phyloP scores from a whole-genome alignment of 176 grass and related monocot species.

The Aegilops bicornis region DNA sequence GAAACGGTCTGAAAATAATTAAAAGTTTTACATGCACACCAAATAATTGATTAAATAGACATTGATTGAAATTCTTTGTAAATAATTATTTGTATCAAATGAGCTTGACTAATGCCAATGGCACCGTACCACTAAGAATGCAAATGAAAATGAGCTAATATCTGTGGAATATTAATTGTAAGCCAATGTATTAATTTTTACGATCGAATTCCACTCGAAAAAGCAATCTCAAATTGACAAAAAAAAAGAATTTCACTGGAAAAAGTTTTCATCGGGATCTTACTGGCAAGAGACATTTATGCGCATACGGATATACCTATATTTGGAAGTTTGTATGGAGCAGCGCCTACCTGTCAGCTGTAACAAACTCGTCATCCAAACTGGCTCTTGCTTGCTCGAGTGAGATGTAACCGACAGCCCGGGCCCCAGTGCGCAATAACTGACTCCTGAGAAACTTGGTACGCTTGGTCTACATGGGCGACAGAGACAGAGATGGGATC shows the following conservation, averaged over 20 bases:
- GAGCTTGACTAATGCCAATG: too few relatives aligned
- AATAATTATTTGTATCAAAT: too few relatives aligned
- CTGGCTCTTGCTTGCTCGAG: background rate
- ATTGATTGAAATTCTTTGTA: too few relatives aligned
- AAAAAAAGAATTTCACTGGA: background rate
- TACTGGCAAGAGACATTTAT: background rate
- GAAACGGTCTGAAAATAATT: too few relatives aligned
- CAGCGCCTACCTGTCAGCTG: background rate
- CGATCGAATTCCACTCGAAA: background rate
- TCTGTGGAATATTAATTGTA: too few relatives aligned
- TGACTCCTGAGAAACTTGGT: background rate
- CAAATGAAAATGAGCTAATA: too few relatives aligned
- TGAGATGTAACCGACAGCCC: background rate
- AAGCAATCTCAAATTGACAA: too few relatives aligned
- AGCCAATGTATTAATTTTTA: too few relatives aligned
- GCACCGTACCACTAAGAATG: too few relatives aligned
- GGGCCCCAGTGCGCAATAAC: background rate
- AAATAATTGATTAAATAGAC: too few relatives aligned
- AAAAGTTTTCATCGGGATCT: background rate
- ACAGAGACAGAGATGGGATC: background rate
- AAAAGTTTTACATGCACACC: too few relatives aligned
- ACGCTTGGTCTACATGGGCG: background rate
- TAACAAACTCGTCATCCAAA: slow-evolving; percentile 3
- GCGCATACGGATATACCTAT: background rate
- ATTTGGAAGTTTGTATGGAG: background rate